Conservation (phyloP, 495 filamentous ascomycete genomes). For the Geoglossum glabrum region DNA sequence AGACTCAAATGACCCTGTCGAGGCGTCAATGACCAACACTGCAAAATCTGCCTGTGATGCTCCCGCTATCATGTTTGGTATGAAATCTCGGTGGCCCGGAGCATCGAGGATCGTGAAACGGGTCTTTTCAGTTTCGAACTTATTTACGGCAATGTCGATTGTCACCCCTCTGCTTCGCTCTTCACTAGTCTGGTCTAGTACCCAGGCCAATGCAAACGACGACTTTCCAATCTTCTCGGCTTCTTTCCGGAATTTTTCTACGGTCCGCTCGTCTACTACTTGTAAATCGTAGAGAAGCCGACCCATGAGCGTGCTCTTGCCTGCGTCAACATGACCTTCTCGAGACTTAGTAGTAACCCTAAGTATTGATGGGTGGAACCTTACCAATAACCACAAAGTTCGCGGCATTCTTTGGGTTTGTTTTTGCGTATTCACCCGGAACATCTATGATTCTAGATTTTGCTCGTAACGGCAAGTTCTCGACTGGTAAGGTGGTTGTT, state of each 20-base stretch:
- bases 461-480: slow-evolving; percentile 41
- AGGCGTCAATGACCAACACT: slow-evolving; percentile 80
- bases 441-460: slow-evolving; percentile 82
- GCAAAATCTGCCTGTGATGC: slow-evolving; percentile 93
- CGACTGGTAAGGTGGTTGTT: slow-evolving; percentile 30
- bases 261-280: slow-evolving; percentile 65
- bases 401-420: slow-evolving; percentile 55
- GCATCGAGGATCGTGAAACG: slow-evolving; percentile 89
- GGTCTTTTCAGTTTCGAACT: slow-evolving; percentile 73
- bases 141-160: slow-evolving; percentile 86
- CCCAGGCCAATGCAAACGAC: slow-evolving; percentile 92
- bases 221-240: slow-evolving; percentile 82
- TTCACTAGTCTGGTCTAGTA: slow-evolving; percentile 74
- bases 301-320: slow-evolving; percentile 96
- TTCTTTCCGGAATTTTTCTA: slow-evolving; percentile 74
- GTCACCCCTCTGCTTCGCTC: slow-evolving; percentile 84
- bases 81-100: slow-evolving; percentile 85
- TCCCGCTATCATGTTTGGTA: slow-evolving; percentile 97
- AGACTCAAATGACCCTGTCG: slow-evolving; percentile 74
- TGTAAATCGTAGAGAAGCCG: slow-evolving; percentile 76
- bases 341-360: background rate
- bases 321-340: slow-evolving; percentile 84
- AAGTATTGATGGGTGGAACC: slow-evolving; percentile 5
- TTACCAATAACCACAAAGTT: slow-evolving; percentile 92
- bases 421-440: slow-evolving; percentile 55